These are phyloP conservation scores for Omphalea diandra DNA, from an alignment of 441 rosid genomes.

Conservation along the genomic window DNA sequence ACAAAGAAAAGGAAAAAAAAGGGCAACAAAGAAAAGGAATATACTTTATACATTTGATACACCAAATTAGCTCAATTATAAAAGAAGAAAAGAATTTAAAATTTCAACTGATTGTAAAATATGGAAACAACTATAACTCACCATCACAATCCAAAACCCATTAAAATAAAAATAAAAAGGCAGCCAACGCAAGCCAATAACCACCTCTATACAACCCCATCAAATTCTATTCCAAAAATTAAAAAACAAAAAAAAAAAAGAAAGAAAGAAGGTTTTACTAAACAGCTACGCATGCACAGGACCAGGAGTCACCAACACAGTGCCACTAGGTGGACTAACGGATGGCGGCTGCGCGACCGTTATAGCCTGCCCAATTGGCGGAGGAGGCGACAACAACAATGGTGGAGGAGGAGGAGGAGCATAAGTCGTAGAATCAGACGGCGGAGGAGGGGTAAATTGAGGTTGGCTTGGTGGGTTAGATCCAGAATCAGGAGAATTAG, in stretches of 20 bases:
- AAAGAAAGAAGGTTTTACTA: background rate
- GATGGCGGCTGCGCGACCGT: constrained; percentile 49
- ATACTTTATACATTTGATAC: background rate
- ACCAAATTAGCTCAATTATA: background rate
- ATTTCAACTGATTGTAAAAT: constrained; percentile 7
- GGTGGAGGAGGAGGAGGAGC: constrained; percentile 44
- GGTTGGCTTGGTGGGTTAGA: constrained; percentile 26
- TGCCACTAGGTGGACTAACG: constrained; percentile 43
- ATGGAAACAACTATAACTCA: background rate
- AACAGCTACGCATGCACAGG: constrained; percentile 53
- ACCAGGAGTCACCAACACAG: constrained; percentile 48
- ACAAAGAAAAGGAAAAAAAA: background rate
- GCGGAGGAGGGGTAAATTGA: constrained; percentile 33
- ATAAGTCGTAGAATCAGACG: constrained; percentile 23
- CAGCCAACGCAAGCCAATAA: background rate
- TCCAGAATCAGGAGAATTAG: constrained; percentile 21
- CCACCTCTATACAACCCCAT: constrained; percentile 24
- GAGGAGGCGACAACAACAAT: constrained; percentile 34
- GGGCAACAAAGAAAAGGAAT: background rate
- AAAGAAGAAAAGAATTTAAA: constrained; percentile 6
- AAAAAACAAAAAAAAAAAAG: background rate
- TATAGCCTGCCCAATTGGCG: constrained; percentile 36
- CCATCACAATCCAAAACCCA: constrained; percentile 5
- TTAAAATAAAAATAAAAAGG: background rate
- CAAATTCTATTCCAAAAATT: background rate